These are phyloP conservation scores for Rhodosporidiobolus odoratus DNA, from an alignment of 768 basidiomycete genomes.

Conservation along the genomic window DNA sequence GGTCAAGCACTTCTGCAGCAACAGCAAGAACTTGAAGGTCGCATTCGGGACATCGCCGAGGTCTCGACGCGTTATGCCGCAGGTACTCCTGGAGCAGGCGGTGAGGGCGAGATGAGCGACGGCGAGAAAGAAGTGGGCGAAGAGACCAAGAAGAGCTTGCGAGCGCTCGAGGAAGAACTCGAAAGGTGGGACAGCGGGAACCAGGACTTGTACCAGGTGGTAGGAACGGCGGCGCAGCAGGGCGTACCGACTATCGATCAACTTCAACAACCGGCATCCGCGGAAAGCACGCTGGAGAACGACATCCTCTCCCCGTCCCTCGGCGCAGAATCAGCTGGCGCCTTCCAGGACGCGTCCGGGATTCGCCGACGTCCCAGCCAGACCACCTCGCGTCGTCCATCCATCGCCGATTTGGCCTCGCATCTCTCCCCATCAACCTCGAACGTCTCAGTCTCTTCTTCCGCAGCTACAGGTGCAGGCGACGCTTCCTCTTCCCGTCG, in stretches of 20 bases:
- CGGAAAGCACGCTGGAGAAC: not conserved
- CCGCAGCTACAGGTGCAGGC: not conserved
- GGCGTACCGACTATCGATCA: conserved; percentile 11
- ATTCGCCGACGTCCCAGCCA: not conserved
- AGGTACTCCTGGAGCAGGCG: conserved; percentile 58
- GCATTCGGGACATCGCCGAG: conserved; percentile 64
- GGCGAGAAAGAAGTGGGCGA: conserved; percentile 64
- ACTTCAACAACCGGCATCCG: not conserved
- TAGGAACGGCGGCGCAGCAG: conserved; percentile 58
- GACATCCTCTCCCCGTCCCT: conserved; percentile 8
- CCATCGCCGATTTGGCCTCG: conserved; percentile 11
- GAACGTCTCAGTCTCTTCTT: not conserved
- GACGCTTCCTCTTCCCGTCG: conserved; percentile 61
- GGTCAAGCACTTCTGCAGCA: conserved; percentile 90
- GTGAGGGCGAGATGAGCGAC: conserved; percentile 55
- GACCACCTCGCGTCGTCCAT: not conserved
- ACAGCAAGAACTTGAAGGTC: conserved; percentile 85
- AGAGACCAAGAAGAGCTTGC: conserved; percentile 52
- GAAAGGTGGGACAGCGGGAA: conserved; percentile 75
- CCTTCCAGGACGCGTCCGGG: not conserved
- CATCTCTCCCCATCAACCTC: conserved; percentile 7
- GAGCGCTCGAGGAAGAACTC: conserved; percentile 70
- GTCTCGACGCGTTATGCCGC: conserved; percentile 53
- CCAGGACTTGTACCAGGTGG: conserved; percentile 63
- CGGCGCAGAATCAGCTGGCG: not conserved